A percentile compares a stretch with the other conserved stretches of the same genome.
These are phyloP conservation scores for Orbilia oligospora DNA, from an alignment of 2,329 filamentous ascomycete species.

Conservation along the genomic window DNA sequence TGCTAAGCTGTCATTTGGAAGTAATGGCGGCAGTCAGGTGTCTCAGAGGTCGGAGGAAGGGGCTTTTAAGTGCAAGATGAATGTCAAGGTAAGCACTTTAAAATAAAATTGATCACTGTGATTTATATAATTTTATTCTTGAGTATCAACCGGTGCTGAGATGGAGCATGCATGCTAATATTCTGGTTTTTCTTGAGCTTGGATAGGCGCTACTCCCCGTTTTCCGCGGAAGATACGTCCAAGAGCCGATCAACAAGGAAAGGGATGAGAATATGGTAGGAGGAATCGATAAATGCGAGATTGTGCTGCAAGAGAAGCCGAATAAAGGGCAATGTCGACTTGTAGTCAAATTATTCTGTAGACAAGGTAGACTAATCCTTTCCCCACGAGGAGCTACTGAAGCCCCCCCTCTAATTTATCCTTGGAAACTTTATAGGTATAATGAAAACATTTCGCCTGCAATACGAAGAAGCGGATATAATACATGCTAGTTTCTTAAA, in stretches of 20 bases:
- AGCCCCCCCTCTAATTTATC: neutral
- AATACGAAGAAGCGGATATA: conserved; percentile 72
- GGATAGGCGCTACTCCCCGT: conserved; percentile 69
- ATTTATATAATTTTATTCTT: too few relatives aligned
- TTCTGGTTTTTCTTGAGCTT: neutral
- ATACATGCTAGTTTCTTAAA: conserved; percentile 68
- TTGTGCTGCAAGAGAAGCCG: conserved; percentile 70
- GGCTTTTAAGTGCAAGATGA: conserved; percentile 53
- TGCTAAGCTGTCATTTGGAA: conserved; percentile 42
- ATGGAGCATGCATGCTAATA: neutral
- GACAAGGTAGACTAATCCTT: conserved; percentile 66
- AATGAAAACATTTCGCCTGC: conserved; percentile 72
- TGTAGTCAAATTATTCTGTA: conserved; percentile 71
- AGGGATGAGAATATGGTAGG: conserved; percentile 63
- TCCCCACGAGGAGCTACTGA: too few relatives aligned
- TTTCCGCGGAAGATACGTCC: conserved; percentile 70
- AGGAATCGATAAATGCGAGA: conserved; percentile 71
- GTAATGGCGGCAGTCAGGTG: conserved; percentile 43
- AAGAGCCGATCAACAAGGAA: conserved; percentile 69
- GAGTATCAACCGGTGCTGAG: too few relatives aligned
- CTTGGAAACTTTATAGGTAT: conserved; percentile 66
- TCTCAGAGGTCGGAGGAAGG: conserved; percentile 37
- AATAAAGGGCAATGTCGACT: conserved; percentile 71
- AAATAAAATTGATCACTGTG: neutral
- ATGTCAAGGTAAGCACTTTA: conserved; percentile 33